Percentiles rank a stretch among this genome's conserved stretches.
These are phyloP conservation scores for Populus deltoides DNA, from an alignment of 345 rosid species.

Conservation along the genomic window DNA sequence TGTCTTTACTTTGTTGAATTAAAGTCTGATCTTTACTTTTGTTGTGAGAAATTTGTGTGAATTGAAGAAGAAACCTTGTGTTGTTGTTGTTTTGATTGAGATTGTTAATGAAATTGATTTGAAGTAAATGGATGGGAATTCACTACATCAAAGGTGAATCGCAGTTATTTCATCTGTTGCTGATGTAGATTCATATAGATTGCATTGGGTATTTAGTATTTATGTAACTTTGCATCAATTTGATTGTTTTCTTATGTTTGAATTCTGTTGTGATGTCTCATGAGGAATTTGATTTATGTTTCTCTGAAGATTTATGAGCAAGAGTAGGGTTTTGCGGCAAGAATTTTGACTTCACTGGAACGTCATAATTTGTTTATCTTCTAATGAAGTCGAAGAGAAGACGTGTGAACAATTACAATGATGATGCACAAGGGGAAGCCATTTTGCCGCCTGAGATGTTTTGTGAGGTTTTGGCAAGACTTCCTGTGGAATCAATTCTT, in stretches of 20 bases:
- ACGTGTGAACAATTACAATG: background rate
- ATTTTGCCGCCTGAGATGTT: background rate
- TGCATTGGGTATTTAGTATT: too few relatives aligned
- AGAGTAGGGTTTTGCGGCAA: background rate
- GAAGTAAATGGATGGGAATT: too few relatives aligned
- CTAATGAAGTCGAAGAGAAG: background rate
- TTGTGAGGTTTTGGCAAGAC: slow-evolving; percentile 6
- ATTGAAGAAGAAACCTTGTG: too few relatives aligned
- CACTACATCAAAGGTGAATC: too few relatives aligned
- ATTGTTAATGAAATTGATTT: too few relatives aligned
- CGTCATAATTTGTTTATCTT: background rate
- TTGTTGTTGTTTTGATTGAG: too few relatives aligned
- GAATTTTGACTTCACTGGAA: background rate
- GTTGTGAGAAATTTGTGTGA: too few relatives aligned
- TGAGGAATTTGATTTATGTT: background rate
- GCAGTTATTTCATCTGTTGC: too few relatives aligned
- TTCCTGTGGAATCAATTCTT: background rate
- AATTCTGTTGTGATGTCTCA: background rate
- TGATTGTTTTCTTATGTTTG: background rate
- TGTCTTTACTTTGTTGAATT: too few relatives aligned
- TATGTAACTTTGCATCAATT: background rate
- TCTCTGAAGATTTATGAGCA: background rate
- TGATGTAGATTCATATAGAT: too few relatives aligned
- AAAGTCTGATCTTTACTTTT: too few relatives aligned
- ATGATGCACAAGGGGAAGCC: background rate